phyloP scores from a whole-genome alignment of 768 basidiomycete genomes.

The Candolleomyces eurysporus region DNA sequence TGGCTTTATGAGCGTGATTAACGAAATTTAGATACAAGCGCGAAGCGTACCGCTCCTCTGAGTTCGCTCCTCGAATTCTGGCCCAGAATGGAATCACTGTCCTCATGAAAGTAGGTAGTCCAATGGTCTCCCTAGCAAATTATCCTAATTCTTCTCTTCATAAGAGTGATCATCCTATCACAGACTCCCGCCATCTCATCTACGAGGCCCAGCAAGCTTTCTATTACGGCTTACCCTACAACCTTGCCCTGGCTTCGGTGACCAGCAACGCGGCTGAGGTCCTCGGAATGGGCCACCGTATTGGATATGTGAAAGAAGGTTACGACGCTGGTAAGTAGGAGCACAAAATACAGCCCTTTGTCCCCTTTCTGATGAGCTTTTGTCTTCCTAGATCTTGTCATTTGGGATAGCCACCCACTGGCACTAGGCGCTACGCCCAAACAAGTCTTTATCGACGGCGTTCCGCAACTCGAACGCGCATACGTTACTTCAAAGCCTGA shows the following conservation, averaged over 20 bases:
- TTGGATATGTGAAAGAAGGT: slow-evolving; percentile 77
- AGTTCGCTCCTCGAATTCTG: slow-evolving; percentile 77
- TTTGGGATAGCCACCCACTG: slow-evolving; percentile 86
- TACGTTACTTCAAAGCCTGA: slow-evolving; percentile 49
- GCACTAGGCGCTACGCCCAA: slow-evolving; percentile 81
- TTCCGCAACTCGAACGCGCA: slow-evolving; percentile 61
- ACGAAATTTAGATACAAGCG: slow-evolving; percentile 57
- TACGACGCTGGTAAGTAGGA: neutral
- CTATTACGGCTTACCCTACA: slow-evolving; percentile 72
- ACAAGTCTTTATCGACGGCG: slow-evolving; percentile 90
- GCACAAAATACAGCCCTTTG: slow-evolving; percentile 40
- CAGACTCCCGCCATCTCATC: slow-evolving; percentile 72
- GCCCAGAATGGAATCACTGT: slow-evolving; percentile 66
- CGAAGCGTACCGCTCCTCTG: slow-evolving; percentile 78
- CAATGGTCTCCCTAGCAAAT: neutral
- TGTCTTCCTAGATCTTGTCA: slow-evolving; percentile 58
- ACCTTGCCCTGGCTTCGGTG: slow-evolving; percentile 71
- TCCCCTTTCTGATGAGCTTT: neutral
- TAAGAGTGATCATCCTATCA: slow-evolving; percentile 64
- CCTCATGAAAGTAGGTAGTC: slow-evolving; percentile 62
- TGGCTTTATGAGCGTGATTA: neutral
- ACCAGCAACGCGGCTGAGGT: slow-evolving; percentile 70
- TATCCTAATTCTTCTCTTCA: neutral
- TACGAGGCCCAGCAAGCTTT: slow-evolving; percentile 86
- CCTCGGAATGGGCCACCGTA: slow-evolving; percentile 76